These are phyloP conservation scores for Monosporascus sp. DNA, from an alignment of 2,329 filamentous ascomycete genomes.

Conservation along the genomic window DNA sequence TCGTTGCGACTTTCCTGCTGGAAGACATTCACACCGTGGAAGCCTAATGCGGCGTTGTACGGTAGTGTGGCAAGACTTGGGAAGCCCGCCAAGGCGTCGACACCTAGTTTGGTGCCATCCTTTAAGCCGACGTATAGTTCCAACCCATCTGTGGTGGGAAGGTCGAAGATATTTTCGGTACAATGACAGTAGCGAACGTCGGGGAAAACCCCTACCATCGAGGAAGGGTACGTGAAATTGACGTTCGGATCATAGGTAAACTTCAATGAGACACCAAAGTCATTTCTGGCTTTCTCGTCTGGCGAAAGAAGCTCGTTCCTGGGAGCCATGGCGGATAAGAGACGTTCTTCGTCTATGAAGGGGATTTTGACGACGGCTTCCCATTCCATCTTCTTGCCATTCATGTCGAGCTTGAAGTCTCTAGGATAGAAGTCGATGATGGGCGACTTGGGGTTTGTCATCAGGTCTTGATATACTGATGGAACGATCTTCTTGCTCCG, in stretches of 20 bases:
- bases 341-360: conserved; percentile 88
- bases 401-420: conserved; percentile 98
- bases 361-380: conserved; percentile 98
- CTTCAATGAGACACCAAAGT: conserved; percentile 87
- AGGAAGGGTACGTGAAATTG: conserved; percentile 81
- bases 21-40: conserved; percentile 90
- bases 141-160: conserved; percentile 86
- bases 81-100: conserved; percentile 84
- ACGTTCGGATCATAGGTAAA: conserved; percentile 78
- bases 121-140: conserved; percentile 81
- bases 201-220: conserved; percentile 83
- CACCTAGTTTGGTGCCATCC: conserved; percentile 75
- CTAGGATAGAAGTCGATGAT: conserved; percentile 98
- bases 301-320: conserved; percentile 73
- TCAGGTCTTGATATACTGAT: conserved; percentile 77
- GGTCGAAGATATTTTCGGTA: conserved; percentile 91
- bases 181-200: conserved; percentile 84
- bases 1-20: conserved; percentile 94
- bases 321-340: conserved; percentile 80
- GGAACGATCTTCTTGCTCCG: conserved; percentile 97
- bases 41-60: conserved; percentile 74
- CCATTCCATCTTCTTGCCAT: conserved; percentile 99
- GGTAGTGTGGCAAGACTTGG: conserved; percentile 83
- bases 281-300: conserved; percentile 77
- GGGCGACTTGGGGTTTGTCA: conserved; percentile 84